Conservation (phyloP, 2,329 filamentous ascomycete species). For the Neobulgaria alba region DNA sequence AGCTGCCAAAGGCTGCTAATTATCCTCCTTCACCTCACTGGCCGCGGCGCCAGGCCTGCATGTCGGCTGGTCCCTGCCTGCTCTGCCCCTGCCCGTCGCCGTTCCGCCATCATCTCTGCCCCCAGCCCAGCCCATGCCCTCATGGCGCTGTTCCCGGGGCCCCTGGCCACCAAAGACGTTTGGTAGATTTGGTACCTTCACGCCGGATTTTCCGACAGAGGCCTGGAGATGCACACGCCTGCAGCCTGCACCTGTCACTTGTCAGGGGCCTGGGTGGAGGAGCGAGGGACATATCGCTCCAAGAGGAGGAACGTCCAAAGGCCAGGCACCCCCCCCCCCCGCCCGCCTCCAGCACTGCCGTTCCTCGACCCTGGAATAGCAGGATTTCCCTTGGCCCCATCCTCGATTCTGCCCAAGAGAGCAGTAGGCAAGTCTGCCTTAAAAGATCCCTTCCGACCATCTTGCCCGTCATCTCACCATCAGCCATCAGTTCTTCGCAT, state of each 20-base stretch:
- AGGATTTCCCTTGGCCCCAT: slow-evolving; percentile 1
- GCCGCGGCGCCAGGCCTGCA: no score
- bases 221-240: not conserved
- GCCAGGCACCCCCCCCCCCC: not conserved
- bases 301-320: not conserved
- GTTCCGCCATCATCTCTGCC: not conserved
- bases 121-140: no score
- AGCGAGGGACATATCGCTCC: no score
- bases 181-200: slow-evolving; percentile 1
- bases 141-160: no score
- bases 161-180: no score
- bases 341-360: slow-evolving; percentile 1
- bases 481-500: not conserved
- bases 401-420: not conserved
- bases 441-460: not conserved
- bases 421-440: slow-evolving; percentile 1
- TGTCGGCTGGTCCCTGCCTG: no score
- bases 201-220: slow-evolving; percentile 1
- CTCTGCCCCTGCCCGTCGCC: not conserved
- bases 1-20: no score
- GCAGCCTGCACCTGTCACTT: not conserved
- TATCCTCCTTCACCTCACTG: no score
- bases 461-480: not conserved
- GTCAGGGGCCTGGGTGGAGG: not conserved
- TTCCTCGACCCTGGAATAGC: not conserved